These are phyloP conservation scores for Hyphodiscus sp. DNA, from an alignment of 2,329 filamentous ascomycete species.

Conservation along the genomic window DNA sequence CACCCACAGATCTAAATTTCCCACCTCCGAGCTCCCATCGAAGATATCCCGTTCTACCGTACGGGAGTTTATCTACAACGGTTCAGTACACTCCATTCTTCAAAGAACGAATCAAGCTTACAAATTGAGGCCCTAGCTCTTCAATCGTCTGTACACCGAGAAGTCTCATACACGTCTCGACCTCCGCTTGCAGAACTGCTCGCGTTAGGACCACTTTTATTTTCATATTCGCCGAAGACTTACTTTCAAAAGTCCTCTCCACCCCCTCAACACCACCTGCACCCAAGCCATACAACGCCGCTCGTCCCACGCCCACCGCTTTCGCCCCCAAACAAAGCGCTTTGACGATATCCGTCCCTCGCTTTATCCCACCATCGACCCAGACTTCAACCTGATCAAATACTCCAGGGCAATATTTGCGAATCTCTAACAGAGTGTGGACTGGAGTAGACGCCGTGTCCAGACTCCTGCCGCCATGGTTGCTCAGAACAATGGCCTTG, in stretches of 20 bases:
- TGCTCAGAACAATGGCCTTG: conserved; percentile 79
- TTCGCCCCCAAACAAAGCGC: conserved; percentile 81
- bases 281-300: conserved; percentile 67
- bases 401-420: conserved; percentile 48
- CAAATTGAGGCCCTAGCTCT: conserved; percentile 68
- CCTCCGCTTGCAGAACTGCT: conserved; percentile 57
- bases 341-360: conserved; percentile 86
- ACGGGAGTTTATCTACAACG: conserved; percentile 56
- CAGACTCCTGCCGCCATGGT: conserved; percentile 81
- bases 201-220: conserved; percentile 6
- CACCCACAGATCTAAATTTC: conserved; percentile 43
- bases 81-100: conserved; percentile 49
- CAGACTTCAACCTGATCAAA: conserved; percentile 65
- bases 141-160: conserved; percentile 69
- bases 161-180: conserved; percentile 60
- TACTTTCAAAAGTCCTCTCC: conserved; percentile 56
- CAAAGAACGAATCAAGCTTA: conserved; percentile 43
- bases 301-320: conserved; percentile 72
- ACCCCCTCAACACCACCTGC: conserved; percentile 60
- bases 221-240: conserved; percentile 32
- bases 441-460: conserved; percentile 75
- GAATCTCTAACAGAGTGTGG: conserved; percentile 63
- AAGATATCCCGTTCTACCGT: conserved; percentile 57
- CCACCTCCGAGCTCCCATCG: conserved; percentile 65
- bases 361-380: conserved; percentile 78